These are phyloP conservation scores for Schoenoplectus tabernaemontani DNA, from an alignment of 202 grass and related monocot genomes.

Conservation along the genomic window DNA sequence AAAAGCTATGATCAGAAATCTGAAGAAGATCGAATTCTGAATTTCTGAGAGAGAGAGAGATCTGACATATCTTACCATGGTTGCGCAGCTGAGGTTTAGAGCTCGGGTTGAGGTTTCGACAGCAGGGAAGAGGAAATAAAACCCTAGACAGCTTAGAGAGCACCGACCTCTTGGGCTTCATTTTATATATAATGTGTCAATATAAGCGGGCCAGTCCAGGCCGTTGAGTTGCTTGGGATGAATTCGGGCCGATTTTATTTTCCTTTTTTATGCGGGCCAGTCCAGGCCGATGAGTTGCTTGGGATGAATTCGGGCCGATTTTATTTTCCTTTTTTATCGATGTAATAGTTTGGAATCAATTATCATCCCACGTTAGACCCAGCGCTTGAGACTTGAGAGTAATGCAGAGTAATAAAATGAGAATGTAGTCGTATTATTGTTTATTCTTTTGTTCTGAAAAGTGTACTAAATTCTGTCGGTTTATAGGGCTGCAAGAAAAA, in stretches of 20 bases:
- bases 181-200: background rate
- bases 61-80: conserved; percentile 42
- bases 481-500: too few species aligned
- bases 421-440: too few species aligned
- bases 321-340: too few species aligned
- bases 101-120: conserved; percentile 29
- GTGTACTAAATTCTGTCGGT: too few species aligned
- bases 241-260: background rate
- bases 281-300: background rate
- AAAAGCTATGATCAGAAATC: background rate
- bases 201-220: background rate
- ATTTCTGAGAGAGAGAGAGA: background rate
- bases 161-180: conserved; percentile 17
- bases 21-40: background rate
- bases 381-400: too few species aligned
- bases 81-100: conserved; percentile 11
- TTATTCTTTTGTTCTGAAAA: too few species aligned
- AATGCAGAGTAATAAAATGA: too few species aligned
- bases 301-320: background rate
- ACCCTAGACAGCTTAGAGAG: conserved; percentile 1
- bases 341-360: too few species aligned
- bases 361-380: too few species aligned
- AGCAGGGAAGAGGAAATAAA: background rate
- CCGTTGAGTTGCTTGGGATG: background rate
- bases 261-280: background rate